phyloP scores from a whole-genome alignment of 2,329 filamentous ascomycete species.

The Aureobasidium melanogenum region DNA sequence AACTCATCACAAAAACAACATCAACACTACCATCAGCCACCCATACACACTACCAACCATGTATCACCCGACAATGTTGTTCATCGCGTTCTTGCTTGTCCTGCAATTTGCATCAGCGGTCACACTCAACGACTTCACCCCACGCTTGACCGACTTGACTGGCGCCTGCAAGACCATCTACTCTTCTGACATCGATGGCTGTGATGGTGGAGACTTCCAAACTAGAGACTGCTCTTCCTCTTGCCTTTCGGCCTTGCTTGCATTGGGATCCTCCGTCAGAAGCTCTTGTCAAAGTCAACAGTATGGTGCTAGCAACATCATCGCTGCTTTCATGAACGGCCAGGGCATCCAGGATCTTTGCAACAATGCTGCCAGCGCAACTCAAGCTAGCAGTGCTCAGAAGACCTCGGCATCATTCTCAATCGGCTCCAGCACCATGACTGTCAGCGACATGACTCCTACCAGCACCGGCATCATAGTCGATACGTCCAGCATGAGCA shows the following conservation, averaged over 20 bases:
- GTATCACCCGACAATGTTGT: background rate
- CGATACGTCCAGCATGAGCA: conserved; percentile 10
- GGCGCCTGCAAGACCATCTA: conserved; percentile 32
- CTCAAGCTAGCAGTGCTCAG: background rate
- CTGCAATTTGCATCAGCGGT: conserved; percentile 24
- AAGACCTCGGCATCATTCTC: conserved; percentile 9
- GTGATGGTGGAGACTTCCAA: conserved; percentile 32
- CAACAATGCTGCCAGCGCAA: conserved; percentile 20
- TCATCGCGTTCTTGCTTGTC: conserved; percentile 11
- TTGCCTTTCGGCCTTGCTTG: conserved; percentile 33
- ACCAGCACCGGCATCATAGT: conserved; percentile 4
- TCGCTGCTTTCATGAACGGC: conserved; percentile 34
- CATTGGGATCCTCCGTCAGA: conserved; percentile 27
- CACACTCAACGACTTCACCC: conserved; percentile 37
- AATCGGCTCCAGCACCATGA: conserved; percentile 10
- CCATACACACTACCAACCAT: background rate
- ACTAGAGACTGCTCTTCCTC: conserved; percentile 23
- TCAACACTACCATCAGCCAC: too few species aligned
- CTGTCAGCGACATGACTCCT: background rate
- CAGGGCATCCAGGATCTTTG: conserved; percentile 32
- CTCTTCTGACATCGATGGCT: conserved; percentile 31
- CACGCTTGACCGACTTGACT: conserved; percentile 32
- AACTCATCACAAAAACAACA: background rate
- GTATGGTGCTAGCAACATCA: conserved; percentile 29
- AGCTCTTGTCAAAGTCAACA: conserved; percentile 27